These are phyloP conservation scores for Limnomonas spitsbergensis DNA, from an alignment of 139 green algal species.

Conservation along the genomic window DNA sequence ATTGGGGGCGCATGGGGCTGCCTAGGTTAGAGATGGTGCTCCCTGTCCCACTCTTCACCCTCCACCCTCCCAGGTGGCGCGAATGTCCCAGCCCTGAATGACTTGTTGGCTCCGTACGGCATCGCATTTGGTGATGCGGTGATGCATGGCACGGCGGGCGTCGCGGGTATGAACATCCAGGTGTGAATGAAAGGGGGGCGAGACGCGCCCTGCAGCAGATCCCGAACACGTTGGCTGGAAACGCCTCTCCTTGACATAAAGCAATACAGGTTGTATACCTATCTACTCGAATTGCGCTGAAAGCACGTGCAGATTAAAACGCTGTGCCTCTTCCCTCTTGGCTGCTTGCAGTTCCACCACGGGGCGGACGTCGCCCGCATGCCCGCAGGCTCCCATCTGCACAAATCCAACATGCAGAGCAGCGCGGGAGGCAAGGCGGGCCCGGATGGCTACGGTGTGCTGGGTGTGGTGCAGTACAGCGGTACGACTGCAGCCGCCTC, in stretches of 20 bases:
- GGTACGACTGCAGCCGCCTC: constrained; percentile 14
- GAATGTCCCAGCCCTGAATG: constrained; percentile 97
- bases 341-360: not conserved
- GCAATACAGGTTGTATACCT: too few relatives aligned
- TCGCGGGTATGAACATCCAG: constrained; percentile 16
- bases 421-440: constrained; percentile 13
- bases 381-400: constrained; percentile 32
- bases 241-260: too few relatives aligned
- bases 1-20: too few relatives aligned
- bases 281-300: too few relatives aligned
- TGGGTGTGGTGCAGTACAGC: constrained; percentile 12
- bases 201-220: too few relatives aligned
- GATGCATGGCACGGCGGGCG: constrained; percentile 36
- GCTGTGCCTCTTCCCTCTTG: too few relatives aligned
- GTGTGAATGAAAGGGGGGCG: too few relatives aligned
- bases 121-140: constrained; percentile 79
- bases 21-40: too few relatives aligned
- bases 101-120: constrained; percentile 80
- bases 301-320: too few relatives aligned
- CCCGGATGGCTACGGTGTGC: constrained; percentile 13
- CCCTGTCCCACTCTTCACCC: too few relatives aligned
- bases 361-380: constrained; percentile 29
- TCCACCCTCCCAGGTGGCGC: constrained; percentile 80
- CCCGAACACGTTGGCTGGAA: too few relatives aligned
- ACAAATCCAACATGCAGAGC: constrained; percentile 18